Evolutionary conservation across 306 rosid species (phyloP).

Genomic region (Cucurbita argyrosperma): DNA sequence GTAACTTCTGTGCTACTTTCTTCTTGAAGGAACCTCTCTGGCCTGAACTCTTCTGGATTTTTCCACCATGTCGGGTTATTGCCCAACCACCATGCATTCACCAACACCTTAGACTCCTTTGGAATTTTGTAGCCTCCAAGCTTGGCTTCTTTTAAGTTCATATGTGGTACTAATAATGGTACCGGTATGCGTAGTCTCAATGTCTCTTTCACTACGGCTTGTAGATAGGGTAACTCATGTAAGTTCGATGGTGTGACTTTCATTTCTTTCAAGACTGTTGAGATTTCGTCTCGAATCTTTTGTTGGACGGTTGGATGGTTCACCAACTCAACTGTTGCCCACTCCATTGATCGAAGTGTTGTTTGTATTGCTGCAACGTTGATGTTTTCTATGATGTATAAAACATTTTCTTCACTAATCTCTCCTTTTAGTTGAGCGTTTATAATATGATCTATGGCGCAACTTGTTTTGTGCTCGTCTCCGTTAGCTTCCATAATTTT

Average conservation of each 20-base stretch:
- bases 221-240: constrained; percentile 41
- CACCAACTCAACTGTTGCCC: constrained; percentile 83
- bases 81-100: constrained; percentile 85
- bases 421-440: constrained; percentile 73
- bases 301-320: constrained; percentile 46
- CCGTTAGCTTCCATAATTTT: constrained; percentile 53
- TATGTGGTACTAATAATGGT: constrained; percentile 76
- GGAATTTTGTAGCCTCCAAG: constrained; percentile 55
- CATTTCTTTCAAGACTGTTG: constrained; percentile 35
- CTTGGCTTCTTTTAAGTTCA: constrained; percentile 76
- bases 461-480: constrained; percentile 42
- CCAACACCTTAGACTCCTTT: constrained; percentile 66
- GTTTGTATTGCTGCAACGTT: constrained; percentile 74
- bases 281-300: constrained; percentile 52
- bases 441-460: constrained; percentile 80
- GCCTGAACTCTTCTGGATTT: constrained; percentile 56
- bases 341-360: constrained; percentile 81
- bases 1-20: constrained; percentile 38
- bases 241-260: constrained; percentile 55
- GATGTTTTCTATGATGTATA: constrained; percentile 77
- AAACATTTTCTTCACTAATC: constrained; percentile 58
- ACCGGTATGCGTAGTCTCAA: constrained; percentile 62
- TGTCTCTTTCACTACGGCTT: constrained; percentile 69
- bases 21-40: constrained; percentile 70
- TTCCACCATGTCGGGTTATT: constrained; percentile 76